Base-by-base conservation (phyloP, 805 yeast species). In the Saccharomycopsis schoenii region DNA sequence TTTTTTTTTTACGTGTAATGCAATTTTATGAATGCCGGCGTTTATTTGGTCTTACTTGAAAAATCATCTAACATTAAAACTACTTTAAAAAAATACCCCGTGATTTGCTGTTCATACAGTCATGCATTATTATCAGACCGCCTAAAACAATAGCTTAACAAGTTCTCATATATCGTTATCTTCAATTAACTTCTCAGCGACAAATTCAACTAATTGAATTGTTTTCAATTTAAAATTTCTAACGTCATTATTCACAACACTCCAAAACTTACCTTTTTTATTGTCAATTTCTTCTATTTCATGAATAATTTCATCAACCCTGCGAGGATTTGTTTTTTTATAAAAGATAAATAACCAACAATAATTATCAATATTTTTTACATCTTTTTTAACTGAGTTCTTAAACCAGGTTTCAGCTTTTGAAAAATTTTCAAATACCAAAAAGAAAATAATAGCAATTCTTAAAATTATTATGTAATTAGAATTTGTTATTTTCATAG, bases 381-480 rank as follows among this genome's bases (percentile, higher is more conserved):
- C 70, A 60, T 84, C 83, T 1, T 77, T 74, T n/a, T 73, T 75
- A 11, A 85, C 69, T 0, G 94, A 88, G 59, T 87, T 76, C 56
- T 85, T 86, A 60, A 90, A 81, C 90, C 97, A 92, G 14, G 84
- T 77, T 60, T 76, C 74, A 0, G 96, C 89, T 65, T 84, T 85
- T 1, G 78, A 72, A 29, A 78, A 71, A 65, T 87, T 87, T 0
- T 87, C 85, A 29, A 82, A 86, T 1, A 74, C 67, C 9, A 47
- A 47, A 85, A 86, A 85, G 64, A 91, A 84, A 60, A 83, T 80
- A 12, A 77, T 73, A 0, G 94, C 97, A 39, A 90, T 84, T 0
- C 82, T 77, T 12, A 81, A 66, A 12, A 92, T 73, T 0, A 93
- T 80, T 17, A 76, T 62, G 0, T 85, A 77, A 58, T 84, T 77